Evolutionary conservation across 805 yeast species (phyloP), one percentile per base, ranked within the genome.

Genomic region (Cyberlindnera petersonii): DNA sequence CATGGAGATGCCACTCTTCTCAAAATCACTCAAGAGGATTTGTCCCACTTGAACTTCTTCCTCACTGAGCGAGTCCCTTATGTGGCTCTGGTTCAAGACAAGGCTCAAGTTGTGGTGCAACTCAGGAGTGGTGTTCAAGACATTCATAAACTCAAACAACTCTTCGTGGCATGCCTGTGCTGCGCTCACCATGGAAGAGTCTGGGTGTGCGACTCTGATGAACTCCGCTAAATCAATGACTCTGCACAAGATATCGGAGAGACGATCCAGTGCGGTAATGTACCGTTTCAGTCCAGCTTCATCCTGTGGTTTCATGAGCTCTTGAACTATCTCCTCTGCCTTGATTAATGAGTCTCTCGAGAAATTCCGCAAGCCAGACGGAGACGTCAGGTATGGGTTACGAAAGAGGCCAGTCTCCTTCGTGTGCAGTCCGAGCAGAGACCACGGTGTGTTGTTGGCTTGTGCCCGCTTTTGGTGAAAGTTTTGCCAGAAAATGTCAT

Each of bases 211-310:
- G 18, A 87, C 88, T 33, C 98, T 68, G 21, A 93, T 77, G 63
- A 91, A 91, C 52, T 89, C 98, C 26, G 96, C 91, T 35, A 91
- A 72, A 61, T 93, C 98, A 28, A 93, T 89, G 6, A 87, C 97
- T 40, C 95, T 75, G 58, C 98, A 93, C 22, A 93, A 63, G 21
- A 83, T 75, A 56, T 93, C 98, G 53, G 95, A 84, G 27, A 93
- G 64, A 48, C 87, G 77, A 57, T 93, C 98, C 47, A 93, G 65
- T 37, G 79, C 77, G 30, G 75, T 56, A 38, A 91, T 74, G 38
- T 77, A 86, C 5, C 66, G 59, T 14, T 52, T 48, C 16, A 72
- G 52, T 2, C 75, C 85, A 9, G 66, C 64, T 1, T 51, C 56
- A 2, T 72, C 50, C 17, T 67, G 64, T 35, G 74, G 74, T 6